These are phyloP conservation scores for Exophiala oligosperma DNA, from an alignment of 2,329 filamentous ascomycete species.

Conservation along the genomic window DNA sequence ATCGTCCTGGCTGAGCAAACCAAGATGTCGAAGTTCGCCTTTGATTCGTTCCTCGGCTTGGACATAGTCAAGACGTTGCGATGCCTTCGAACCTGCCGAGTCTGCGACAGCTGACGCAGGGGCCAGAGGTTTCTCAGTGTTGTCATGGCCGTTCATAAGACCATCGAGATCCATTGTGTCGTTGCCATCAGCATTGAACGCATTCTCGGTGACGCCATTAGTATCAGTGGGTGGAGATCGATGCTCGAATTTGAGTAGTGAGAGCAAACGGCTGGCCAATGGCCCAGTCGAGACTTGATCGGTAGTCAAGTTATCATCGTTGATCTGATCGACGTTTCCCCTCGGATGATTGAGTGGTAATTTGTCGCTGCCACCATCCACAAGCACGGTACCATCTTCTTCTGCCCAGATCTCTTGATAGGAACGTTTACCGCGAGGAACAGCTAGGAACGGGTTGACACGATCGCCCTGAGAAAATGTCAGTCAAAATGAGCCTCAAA, in stretches of 20 bases:
- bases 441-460: conserved; percentile 78
- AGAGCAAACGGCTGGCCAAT: conserved; percentile 76
- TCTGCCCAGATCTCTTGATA: conserved; percentile 93
- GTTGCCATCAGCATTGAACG: conserved; percentile 37
- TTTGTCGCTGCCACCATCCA: conserved; percentile 69
- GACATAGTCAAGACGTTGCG: conserved; percentile 78
- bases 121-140: conserved; percentile 55
- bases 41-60: conserved; percentile 89
- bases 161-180: conserved; percentile 51
- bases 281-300: conserved; percentile 88
- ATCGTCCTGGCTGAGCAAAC: conserved; percentile 72
- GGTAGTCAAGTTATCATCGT: conserved; percentile 81
- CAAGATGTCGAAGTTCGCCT: conserved; percentile 86
- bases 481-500: not conserved
- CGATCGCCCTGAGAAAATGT: conserved; percentile 67
- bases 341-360: conserved; percentile 78
- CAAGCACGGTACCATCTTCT: conserved; percentile 78
- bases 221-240: conserved; percentile 54
- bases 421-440: conserved; percentile 77
- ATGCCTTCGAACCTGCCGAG: conserved; percentile 65
- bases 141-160: conserved; percentile 39
- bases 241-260: conserved; percentile 75
- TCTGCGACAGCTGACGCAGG: conserved; percentile 80
- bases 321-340: conserved; percentile 82
- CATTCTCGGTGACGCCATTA: conserved; percentile 54